These are phyloP conservation scores for Komagataella mondaviorum DNA, from an alignment of 805 yeast genomes.

Conservation along the genomic window DNA sequence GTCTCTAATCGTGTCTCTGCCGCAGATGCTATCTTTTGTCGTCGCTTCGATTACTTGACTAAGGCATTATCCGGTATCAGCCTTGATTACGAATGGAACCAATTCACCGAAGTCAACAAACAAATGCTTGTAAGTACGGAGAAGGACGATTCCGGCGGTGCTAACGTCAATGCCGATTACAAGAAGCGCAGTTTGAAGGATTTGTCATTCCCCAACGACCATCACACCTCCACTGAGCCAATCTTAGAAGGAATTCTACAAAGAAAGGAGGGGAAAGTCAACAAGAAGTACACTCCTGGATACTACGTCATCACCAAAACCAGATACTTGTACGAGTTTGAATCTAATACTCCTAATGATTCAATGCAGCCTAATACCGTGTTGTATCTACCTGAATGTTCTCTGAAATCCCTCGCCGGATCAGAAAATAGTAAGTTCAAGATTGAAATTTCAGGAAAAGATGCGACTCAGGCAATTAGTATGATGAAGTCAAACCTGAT, in stretches of 20 bases:
- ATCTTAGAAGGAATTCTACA: constrained; percentile 31
- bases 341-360: constrained; percentile 26
- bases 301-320: constrained; percentile 35
- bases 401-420: constrained; percentile 19
- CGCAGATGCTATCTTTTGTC: constrained; percentile 9
- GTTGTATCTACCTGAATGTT: constrained; percentile 32
- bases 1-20: constrained; percentile 11
- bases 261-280: constrained; percentile 28
- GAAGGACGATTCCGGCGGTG: background rate
- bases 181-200: constrained; percentile 21
- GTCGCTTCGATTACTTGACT: constrained; percentile 14
- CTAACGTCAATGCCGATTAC: background rate
- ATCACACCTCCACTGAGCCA: constrained; percentile 27
- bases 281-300: constrained; percentile 26
- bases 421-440: constrained; percentile 21
- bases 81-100: constrained; percentile 29
- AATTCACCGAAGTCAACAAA: constrained; percentile 19
- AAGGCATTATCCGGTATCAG: constrained; percentile 19
- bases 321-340: constrained; percentile 30
- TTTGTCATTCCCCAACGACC: constrained; percentile 23
- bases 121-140: constrained; percentile 17
- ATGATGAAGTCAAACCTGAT: constrained; percentile 16
- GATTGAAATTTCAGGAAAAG: constrained; percentile 30
- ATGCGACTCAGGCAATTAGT: constrained; percentile 14
- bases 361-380: constrained; percentile 28